Conservation (phyloP, 345 rosid species). For the Microthlaspi erraticum region DNA sequence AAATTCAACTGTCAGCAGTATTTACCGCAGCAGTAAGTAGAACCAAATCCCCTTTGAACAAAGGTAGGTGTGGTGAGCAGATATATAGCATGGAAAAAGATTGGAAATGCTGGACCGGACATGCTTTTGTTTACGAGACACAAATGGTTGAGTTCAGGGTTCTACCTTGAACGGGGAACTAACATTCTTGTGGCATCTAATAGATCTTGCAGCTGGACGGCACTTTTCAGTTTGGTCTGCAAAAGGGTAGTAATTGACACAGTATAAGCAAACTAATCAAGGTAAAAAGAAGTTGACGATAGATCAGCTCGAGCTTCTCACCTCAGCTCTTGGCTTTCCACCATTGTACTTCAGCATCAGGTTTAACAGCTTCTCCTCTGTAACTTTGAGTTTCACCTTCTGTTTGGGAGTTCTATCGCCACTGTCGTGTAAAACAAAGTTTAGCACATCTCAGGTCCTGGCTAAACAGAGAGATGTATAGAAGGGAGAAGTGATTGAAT, state of each 20-base stretch:
- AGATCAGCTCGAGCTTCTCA: constrained; percentile 42
- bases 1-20: constrained; percentile 4
- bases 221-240: constrained; percentile 98
- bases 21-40: constrained; percentile 1
- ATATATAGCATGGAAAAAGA: constrained; percentile 10
- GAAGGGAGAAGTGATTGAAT: constrained; percentile 3
- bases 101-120: constrained; percentile 1
- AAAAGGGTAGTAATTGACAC: constrained; percentile 36
- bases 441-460: constrained; percentile 20
- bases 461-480: constrained; percentile 13
- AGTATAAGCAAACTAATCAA: constrained; percentile 9
- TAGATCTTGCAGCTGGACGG: constrained; percentile 95
- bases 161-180: constrained; percentile 95
- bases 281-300: constrained; percentile 13
- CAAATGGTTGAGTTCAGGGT: background rate
- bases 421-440: constrained; percentile 49
- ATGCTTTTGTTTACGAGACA: constrained; percentile 15
- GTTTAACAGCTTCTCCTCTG: constrained; percentile 93
- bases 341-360: constrained; percentile 99
- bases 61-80: constrained; percentile 9
- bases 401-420: constrained; percentile 99
- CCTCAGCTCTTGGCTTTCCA: constrained; percentile 95
- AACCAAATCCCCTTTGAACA: background rate
- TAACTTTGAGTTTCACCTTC: constrained; percentile 97
- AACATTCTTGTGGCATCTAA: constrained; percentile 97